Evolutionary conservation across 371 early-diverging fungal genomes (phyloP).

Genomic region (Apophysomyces ossiformis): DNA sequence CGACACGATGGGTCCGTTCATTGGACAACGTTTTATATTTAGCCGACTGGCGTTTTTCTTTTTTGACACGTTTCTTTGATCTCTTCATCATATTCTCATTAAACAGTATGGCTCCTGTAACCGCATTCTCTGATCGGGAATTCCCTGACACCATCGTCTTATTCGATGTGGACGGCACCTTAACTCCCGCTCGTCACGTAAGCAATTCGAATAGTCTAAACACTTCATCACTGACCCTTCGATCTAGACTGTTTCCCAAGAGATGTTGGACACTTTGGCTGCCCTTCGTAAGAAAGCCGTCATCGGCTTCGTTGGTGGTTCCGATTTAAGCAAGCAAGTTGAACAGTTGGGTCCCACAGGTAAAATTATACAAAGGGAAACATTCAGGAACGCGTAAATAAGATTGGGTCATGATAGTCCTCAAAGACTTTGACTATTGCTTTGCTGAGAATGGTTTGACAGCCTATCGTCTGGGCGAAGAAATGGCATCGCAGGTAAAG

Average conservation of each 20-base stretch:
- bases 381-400: not conserved
- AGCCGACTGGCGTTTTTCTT: no score
- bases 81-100: not conserved
- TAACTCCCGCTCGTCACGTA: slow-evolving; percentile 96
- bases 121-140: slow-evolving; percentile 60
- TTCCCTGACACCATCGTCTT: slow-evolving; percentile 88
- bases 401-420: slow-evolving; percentile 34
- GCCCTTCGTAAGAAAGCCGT: slow-evolving; percentile 89
- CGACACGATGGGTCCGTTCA: slow-evolving; percentile 2
- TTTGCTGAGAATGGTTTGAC: slow-evolving; percentile 99
- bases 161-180: slow-evolving; percentile 99
- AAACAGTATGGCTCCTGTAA: slow-evolving; percentile 31
- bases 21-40: not conserved
- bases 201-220: not conserved
- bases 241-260: slow-evolving; percentile 65
- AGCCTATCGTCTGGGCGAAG: slow-evolving; percentile 86
- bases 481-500: slow-evolving; percentile 77
- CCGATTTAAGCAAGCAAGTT: slow-evolving; percentile 95
- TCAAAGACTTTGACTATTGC: slow-evolving; percentile 94
- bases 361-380: slow-evolving; percentile 26
- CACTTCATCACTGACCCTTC: not conserved
- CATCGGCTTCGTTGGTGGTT: slow-evolving; percentile 99
- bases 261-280: slow-evolving; percentile 83
- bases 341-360: slow-evolving; percentile 97
- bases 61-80: not conserved